Base-by-base conservation (phyloP, 495 filamentous ascomycete genomes). In the Tuber brumale region DNA sequence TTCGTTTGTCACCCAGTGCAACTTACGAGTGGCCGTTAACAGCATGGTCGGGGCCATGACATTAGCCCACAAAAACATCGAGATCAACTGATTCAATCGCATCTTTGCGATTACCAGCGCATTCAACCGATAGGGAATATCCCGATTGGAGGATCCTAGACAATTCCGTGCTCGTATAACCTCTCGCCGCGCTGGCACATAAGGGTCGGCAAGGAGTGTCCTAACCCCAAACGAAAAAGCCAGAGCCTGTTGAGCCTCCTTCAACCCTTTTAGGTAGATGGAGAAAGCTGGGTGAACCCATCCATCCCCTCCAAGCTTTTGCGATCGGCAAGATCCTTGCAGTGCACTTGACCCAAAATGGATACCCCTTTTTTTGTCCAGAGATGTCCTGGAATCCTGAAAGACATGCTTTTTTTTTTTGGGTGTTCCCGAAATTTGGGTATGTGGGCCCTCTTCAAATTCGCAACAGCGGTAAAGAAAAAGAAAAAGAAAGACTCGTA, bases 301-400 rank as follows among this genome's bases (percentile, higher is more conserved):
- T 66, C 19, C 35, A 27, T 35, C 57, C 31, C 31, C n/a, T 35
- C 57, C 57, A 66, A 66, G 57, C 57, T 66, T 66, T 66, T 35
- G 57, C 57, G 57, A 66, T 66, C 57, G 57, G 31, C 57, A 66
- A 27, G 57, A 66, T 66, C 57, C 57, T 66, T 66, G 57, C 14
- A 66, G 57, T 18, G 57, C 31, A 12, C 57, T 8, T 66, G 7
- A 35, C 57, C 57, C 1, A 35, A 66, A 66, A 66, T 18, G 57
- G 57, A 66, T 66, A 66, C 27, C 57, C 57, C 57, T 19, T 35
- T 66, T 66, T 66, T 66, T 66, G n/a, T 66, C n/a, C 10, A 27
- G 51, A 27, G n/a, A 9, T 51, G 7, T 27, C 8, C 51, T 27
- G 51, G 51, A 61, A 61, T 61, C 23, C n/a, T 61, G 51, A 61